Percentiles rank a stretch among this genome's conserved stretches.
Evolutionary conservation across 2,329 filamentous ascomycete genomes (phyloP).

Genomic region (Phaeoacremonium minimum): DNA sequence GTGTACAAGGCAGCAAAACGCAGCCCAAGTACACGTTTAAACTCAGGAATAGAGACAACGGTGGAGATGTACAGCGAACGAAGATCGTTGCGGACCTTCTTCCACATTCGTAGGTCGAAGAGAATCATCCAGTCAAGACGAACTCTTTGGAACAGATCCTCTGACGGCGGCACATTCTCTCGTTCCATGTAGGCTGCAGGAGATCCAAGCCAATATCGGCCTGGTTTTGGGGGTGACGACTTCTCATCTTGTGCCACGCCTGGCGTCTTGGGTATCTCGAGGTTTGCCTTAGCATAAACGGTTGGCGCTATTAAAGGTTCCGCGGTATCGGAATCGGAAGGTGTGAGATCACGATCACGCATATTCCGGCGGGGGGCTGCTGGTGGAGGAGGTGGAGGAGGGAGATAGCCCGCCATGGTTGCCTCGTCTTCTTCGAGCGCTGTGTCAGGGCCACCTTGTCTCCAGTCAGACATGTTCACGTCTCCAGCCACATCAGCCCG

Average conservation of each 20-base stretch:
- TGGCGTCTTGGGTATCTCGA: slow-evolving; percentile 81
- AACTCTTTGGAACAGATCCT: slow-evolving; percentile 85
- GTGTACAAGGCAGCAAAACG: slow-evolving; percentile 96
- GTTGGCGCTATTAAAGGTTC: slow-evolving; percentile 61
- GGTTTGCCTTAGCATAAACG: slow-evolving; percentile 59
- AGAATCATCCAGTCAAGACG: slow-evolving; percentile 91
- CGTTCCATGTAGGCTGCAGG: slow-evolving; percentile 64
- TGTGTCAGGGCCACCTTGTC: slow-evolving; percentile 47
- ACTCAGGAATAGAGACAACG: slow-evolving; percentile 89
- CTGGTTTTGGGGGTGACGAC: slow-evolving; percentile 54
- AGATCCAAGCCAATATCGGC: slow-evolving; percentile 82
- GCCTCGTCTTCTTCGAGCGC: slow-evolving; percentile 73
- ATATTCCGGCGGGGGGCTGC: slow-evolving; percentile 36
- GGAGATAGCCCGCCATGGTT: slow-evolving; percentile 70
- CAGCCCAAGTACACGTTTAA: slow-evolving; percentile 89
- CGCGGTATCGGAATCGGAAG: slow-evolving; percentile 69
- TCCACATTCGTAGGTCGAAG: slow-evolving; percentile 95
- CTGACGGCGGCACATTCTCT: slow-evolving; percentile 63
- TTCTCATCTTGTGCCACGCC: slow-evolving; percentile 37
- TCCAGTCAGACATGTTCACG: slow-evolving; percentile 44
- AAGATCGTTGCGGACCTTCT: slow-evolving; percentile 85
- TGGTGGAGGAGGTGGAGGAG: slow-evolving; percentile 57
- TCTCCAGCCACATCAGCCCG: slow-evolving; percentile 37
- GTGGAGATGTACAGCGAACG: slow-evolving; percentile 94
- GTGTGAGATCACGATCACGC: slow-evolving; percentile 59